Evolutionary conservation across 2,329 filamentous ascomycete genomes (phyloP).

Genomic region (Aciculosporium take): DNA sequence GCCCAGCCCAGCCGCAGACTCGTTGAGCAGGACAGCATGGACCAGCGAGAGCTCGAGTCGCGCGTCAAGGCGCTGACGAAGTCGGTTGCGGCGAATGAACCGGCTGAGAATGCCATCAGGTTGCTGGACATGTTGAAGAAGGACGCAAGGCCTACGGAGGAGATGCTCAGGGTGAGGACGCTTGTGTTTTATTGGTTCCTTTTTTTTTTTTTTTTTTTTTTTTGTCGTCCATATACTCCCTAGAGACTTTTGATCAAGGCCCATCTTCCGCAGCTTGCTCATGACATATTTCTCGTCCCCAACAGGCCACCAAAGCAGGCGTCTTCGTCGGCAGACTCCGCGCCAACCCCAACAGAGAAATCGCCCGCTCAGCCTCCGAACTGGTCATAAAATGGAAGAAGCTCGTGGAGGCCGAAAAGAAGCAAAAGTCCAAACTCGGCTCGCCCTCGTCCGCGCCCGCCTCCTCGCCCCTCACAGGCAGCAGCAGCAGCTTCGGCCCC

Average conservation of each 20-base stretch:
- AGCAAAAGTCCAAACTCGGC: constrained; percentile 27
- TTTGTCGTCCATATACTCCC: background rate
- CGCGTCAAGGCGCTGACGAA: constrained; percentile 70
- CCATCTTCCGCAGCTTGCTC: background rate
- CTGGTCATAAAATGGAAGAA: constrained; percentile 83
- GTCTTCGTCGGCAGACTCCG: constrained; percentile 73
- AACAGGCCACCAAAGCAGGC: constrained; percentile 71
- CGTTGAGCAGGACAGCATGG: constrained; percentile 37
- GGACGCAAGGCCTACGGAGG: constrained; percentile 72
- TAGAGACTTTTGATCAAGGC: background rate
- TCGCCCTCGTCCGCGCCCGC: constrained; percentile 31
- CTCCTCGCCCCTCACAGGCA: constrained; percentile 29
- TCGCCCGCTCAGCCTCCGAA: constrained; percentile 62
- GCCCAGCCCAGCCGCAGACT: background rate
- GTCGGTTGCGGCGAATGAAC: constrained; percentile 60
- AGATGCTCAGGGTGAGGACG: constrained; percentile 69
- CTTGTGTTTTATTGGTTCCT: too few species aligned
- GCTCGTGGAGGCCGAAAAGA: constrained; percentile 54
- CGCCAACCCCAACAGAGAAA: constrained; percentile 65
- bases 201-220: background rate
- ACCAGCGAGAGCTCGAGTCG: constrained; percentile 66
- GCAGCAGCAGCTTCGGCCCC: constrained; percentile 18
- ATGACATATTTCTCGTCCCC: background rate
- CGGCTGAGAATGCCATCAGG: constrained; percentile 54
- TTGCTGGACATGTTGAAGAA: constrained; percentile 69